A percentile compares a stretch with the other conserved stretches of the same genome.
Evolutionary conservation across 208 protist species (phyloP).

Genomic region (Leishmania tarentolae): DNA sequence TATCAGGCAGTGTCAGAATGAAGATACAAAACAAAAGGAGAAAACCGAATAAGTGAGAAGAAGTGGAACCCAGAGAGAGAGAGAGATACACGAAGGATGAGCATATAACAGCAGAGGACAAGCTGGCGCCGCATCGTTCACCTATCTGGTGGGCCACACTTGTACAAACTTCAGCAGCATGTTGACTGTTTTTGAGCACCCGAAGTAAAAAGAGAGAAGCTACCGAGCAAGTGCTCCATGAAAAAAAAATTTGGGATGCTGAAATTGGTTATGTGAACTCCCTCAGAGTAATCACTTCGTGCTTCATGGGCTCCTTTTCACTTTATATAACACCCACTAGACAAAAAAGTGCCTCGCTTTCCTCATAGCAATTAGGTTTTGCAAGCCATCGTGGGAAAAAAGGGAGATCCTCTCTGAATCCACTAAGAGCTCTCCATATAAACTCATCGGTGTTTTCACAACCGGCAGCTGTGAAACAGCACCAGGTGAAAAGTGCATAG

Average conservation of each 20-base stretch:
- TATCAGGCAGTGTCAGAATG: neutral
- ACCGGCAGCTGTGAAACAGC: neutral
- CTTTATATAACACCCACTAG: neutral
- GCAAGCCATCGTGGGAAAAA: neutral
- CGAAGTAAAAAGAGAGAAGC: no score
- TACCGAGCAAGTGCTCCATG: no score
- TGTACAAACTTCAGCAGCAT: no score
- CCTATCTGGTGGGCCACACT: no score
- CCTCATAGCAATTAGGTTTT: neutral
- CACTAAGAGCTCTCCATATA: no score
- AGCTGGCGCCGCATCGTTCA: no score
- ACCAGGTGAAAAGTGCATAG: neutral
- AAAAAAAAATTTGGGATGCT: no score
- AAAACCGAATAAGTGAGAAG: neutral
- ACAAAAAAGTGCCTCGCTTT: neutral
- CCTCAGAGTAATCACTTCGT: neutral
- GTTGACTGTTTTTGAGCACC: no score
- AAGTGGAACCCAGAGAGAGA: rapidly evolving
- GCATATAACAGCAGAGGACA: neutral
- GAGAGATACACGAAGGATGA: neutral
- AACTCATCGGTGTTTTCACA: neutral
- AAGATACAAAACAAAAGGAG: neutral
- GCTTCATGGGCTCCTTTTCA: neutral
- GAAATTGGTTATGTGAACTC: no score
- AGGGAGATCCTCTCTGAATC: neutral